Conservation (phyloP, 495 filamentous ascomycete species). For the Xylaria castorea region DNA sequence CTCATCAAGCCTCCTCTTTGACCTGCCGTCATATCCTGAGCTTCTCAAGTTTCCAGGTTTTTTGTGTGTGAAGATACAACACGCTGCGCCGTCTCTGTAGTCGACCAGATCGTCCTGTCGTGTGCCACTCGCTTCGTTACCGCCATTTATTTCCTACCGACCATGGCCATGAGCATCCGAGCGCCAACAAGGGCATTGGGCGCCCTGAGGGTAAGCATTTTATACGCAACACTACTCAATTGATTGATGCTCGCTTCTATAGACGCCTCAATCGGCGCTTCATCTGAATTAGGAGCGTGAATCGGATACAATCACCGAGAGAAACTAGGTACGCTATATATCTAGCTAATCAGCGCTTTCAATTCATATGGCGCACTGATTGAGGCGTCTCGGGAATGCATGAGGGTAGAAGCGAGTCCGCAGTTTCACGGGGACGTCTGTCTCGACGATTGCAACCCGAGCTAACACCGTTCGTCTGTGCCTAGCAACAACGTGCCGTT, state of each 20-base stretch:
- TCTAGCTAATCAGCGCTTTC: not conserved
- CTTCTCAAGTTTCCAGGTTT: not conserved
- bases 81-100: not conserved
- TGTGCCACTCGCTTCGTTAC: not conserved
- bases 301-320: not conserved
- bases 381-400: not conserved
- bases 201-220: slow-evolving; percentile 58
- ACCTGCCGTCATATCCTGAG: not conserved
- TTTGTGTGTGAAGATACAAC: not conserved
- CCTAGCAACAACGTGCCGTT: slow-evolving; percentile 45
- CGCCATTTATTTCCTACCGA: not conserved
- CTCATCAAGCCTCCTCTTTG: not conserved
- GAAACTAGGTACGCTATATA: not conserved
- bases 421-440: not conserved
- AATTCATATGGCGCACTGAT: not conserved
- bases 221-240: not conserved
- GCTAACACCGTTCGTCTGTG: slow-evolving; percentile 14
- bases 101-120: not conserved
- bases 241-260: not conserved
- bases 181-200: slow-evolving; percentile 51
- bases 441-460: not conserved
- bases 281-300: not conserved
- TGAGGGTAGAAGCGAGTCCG: not conserved
- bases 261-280: not conserved
- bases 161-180: slow-evolving; percentile 60